Conservation (phyloP, 352 stramenopile genomes). For the Phytophthora chlamydospora region DNA sequence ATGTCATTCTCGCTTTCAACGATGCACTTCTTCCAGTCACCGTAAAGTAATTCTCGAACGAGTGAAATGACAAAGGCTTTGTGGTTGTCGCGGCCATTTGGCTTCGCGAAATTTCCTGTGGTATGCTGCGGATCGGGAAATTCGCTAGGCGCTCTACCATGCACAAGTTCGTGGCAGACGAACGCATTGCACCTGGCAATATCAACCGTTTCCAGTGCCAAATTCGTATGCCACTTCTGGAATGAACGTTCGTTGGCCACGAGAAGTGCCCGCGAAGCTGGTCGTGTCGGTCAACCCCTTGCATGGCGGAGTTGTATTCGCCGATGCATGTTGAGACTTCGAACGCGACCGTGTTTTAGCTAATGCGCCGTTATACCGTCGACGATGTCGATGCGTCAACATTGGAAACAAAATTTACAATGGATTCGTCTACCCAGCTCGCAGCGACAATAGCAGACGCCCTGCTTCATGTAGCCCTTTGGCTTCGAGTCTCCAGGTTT, state of each 20-base stretch:
- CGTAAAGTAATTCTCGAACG: background rate
- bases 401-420: conserved; percentile 33
- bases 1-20: too few species aligned
- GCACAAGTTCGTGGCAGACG: background rate
- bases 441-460: conserved; percentile 27
- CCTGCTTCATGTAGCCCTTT: conserved; percentile 16
- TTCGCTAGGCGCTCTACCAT: background rate
- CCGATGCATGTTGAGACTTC: conserved; percentile 27
- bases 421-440: conserved; percentile 28
- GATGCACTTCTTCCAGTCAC: background rate
- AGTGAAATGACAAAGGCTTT: background rate
- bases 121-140: too few species aligned
- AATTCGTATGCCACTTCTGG: conserved; percentile 11
- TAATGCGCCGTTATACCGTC: conserved; percentile 20
- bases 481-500: background rate
- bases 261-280: conserved; percentile 5
- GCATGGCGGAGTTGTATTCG: conserved; percentile 44
- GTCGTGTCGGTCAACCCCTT: conserved; percentile 16
- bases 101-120: too few species aligned
- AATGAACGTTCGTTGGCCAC: conserved; percentile 3
- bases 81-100: background rate
- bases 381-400: conserved; percentile 23
- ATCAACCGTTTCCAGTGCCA: conserved; percentile 6
- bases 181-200: conserved; percentile 9
- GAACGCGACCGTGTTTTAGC: conserved; percentile 8